Evolutionary conservation across 139 green algal species (phyloP), one percentile per base, ranked within the genome.

Genomic region (Yamagishiella unicocca): DNA sequence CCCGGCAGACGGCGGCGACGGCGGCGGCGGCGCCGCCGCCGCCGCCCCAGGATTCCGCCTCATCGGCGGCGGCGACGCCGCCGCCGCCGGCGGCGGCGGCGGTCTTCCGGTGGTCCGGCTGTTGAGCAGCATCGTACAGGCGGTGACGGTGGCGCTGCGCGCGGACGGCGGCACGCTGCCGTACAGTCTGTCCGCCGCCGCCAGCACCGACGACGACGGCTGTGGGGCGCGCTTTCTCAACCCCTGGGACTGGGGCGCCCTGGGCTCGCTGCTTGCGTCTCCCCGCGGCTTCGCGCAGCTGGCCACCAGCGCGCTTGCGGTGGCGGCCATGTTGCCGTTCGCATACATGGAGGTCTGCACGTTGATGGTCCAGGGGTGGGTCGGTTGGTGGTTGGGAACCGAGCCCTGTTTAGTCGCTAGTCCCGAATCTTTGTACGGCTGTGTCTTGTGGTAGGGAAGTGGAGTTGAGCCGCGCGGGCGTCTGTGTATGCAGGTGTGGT

Each of bases 341-440:
- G 46, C 90, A 1, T 93, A 92, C 85, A 93, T 92, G 85, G 90
- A 93, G 74, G 27, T 85, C 7, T 93, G 90, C 81, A 93, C 90
- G 27, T 61, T 90, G 19, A 54, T 58, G 10, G 85, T 82, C 4
- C 90, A 93, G 37, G 85, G 87, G 82, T 90, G 38, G 40, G 81
- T 62, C 0, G 7, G 27, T 55, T 37, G 12, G 62, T 8, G 8
- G n/a, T n/a, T n/a, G n/a, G n/a, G n/a, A n/a, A n/a, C n/a, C n/a
- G n/a, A n/a, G n/a, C n/a, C n/a, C n/a, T n/a, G n/a, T n/a, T n/a
- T n/a, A n/a, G n/a, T n/a, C n/a, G n/a, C n/a, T n/a, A n/a, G n/a
- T n/a, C n/a, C n/a, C n/a, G n/a, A n/a, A n/a, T n/a, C n/a, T n/a
- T n/a, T n/a, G n/a, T n/a, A n/a, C n/a, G n/a, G n/a, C n/a, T n/a